Conservation (phyloP, 2,329 filamentous ascomycete species). For the Huntiella savannae region DNA sequence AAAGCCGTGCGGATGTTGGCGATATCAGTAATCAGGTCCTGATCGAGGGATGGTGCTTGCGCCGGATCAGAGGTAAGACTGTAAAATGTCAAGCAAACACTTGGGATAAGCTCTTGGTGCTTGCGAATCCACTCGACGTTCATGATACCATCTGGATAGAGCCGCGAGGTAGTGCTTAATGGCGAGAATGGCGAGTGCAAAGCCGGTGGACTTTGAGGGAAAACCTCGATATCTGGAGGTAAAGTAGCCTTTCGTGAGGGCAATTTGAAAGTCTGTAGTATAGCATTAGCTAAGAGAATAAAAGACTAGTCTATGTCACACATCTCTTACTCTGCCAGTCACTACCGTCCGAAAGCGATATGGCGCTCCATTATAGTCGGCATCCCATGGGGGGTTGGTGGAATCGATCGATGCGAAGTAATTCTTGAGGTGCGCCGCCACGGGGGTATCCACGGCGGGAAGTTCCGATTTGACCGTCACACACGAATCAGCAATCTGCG, state of each 20-base stretch:
- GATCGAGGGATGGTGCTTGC: slow-evolving; percentile 64
- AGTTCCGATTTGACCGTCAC: slow-evolving; percentile 44
- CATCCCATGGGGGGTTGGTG: slow-evolving; percentile 46
- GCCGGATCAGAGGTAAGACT: slow-evolving; percentile 52
- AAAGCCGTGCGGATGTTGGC: slow-evolving; percentile 55
- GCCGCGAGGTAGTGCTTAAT: slow-evolving; percentile 58
- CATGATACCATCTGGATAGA: slow-evolving; percentile 82
- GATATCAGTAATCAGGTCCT: slow-evolving; percentile 74
- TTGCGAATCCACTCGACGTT: slow-evolving; percentile 70
- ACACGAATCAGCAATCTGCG: slow-evolving; percentile 1
- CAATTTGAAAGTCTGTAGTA: slow-evolving; percentile 30
- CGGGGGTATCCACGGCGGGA: slow-evolving; percentile 43
- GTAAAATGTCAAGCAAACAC: slow-evolving; percentile 66
- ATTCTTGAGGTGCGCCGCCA: slow-evolving; percentile 44
- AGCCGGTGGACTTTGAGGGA: slow-evolving; percentile 26
- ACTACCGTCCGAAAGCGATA: slow-evolving; percentile 50
- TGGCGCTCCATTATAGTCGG: slow-evolving; percentile 30
- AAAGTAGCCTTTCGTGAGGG: slow-evolving; percentile 38
- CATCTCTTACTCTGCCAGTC: slow-evolving; percentile 56
- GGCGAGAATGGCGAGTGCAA: slow-evolving; percentile 86
- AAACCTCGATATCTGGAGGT: slow-evolving; percentile 30
- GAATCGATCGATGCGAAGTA: slow-evolving; percentile 50
- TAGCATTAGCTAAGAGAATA: background rate
- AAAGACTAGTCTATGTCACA: slow-evolving; percentile 16
- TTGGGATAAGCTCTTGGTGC: slow-evolving; percentile 69